phyloP scores from a whole-genome alignment of 805 yeast genomes.

The Lipomyces orientalis region DNA sequence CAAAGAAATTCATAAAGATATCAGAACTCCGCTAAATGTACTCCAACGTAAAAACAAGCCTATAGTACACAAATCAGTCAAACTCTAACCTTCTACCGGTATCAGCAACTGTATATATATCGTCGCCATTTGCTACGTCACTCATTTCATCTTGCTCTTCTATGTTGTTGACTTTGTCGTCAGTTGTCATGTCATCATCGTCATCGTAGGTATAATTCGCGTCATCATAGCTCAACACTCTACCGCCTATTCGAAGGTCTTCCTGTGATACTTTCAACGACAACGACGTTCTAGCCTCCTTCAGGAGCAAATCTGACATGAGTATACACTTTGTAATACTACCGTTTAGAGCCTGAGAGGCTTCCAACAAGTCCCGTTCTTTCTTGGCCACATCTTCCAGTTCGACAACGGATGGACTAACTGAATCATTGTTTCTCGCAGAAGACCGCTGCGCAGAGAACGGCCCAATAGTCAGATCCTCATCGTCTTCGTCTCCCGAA shows the following conservation, averaged over 20 bases:
- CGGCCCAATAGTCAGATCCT: conserved; percentile 2
- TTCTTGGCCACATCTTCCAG: conserved; percentile 7
- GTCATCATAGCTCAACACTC: conserved; percentile 28
- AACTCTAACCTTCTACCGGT: not conserved
- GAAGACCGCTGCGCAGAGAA: not conserved
- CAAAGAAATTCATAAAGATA: not conserved
- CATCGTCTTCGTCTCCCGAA: conserved; percentile 19
- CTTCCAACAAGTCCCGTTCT: conserved; percentile 18
- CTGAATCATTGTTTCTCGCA: not conserved
- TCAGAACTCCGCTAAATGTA: not conserved
- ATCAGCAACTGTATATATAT: not conserved
- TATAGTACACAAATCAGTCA: not conserved
- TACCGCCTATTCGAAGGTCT: conserved; percentile 12
- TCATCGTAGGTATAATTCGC: not conserved
- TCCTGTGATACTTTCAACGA: conserved; percentile 17
- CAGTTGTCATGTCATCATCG: not conserved
- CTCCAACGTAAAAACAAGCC: not conserved
- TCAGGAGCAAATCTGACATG: conserved; percentile 24
- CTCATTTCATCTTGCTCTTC: not conserved
- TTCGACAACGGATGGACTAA: not conserved
- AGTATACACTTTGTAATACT: conserved; percentile 24
- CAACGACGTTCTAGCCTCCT: conserved; percentile 21
- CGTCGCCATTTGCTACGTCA: not conserved
- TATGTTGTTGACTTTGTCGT: not conserved
- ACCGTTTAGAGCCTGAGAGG: conserved; percentile 18